Evolutionary conservation across 495 filamentous ascomycete genomes (phyloP).

Genomic region (Xylaria flabelliformis): DNA sequence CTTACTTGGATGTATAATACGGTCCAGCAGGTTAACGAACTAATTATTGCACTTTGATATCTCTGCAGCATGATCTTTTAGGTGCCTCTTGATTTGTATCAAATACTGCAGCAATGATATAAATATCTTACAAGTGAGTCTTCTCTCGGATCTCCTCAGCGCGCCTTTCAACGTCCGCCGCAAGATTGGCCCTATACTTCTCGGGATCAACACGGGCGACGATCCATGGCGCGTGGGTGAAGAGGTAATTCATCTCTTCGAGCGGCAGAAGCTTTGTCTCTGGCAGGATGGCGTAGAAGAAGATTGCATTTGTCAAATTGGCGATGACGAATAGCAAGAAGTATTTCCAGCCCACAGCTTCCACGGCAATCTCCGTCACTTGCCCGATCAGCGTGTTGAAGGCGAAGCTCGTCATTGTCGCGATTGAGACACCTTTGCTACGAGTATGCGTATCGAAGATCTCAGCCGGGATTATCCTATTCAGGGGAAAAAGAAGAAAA

Average conservation of each 20-base stretch:
- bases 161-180: conserved; percentile 24
- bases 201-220: conserved; percentile 51
- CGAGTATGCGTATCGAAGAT: conserved; percentile 74
- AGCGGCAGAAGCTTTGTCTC: conserved; percentile 70
- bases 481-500: conserved; percentile 32
- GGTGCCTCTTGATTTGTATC: not conserved
- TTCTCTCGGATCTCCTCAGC: conserved; percentile 31
- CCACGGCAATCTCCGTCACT: conserved; percentile 67
- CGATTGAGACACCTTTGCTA: conserved; percentile 69
- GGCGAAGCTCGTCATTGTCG: conserved; percentile 68
- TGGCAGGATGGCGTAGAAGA: conserved; percentile 69
- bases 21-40: not conserved
- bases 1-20: not conserved
- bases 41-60: not conserved
- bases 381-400: conserved; percentile 80
- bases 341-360: conserved; percentile 55
- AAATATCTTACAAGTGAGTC: conserved; percentile 12
- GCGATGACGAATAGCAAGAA: conserved; percentile 66
- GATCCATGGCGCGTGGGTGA: conserved; percentile 70
- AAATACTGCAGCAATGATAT: not conserved
- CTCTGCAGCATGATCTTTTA: not conserved
- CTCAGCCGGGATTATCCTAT: conserved; percentile 71
- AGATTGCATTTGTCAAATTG: conserved; percentile 65
- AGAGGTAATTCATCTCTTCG: conserved; percentile 74
- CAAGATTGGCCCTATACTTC: conserved; percentile 22